Percentiles rank a stretch among this genome's conserved stretches.
Conservation (phyloP, 1,284 basidiomycete genomes). For the Irpex sp. region DNA sequence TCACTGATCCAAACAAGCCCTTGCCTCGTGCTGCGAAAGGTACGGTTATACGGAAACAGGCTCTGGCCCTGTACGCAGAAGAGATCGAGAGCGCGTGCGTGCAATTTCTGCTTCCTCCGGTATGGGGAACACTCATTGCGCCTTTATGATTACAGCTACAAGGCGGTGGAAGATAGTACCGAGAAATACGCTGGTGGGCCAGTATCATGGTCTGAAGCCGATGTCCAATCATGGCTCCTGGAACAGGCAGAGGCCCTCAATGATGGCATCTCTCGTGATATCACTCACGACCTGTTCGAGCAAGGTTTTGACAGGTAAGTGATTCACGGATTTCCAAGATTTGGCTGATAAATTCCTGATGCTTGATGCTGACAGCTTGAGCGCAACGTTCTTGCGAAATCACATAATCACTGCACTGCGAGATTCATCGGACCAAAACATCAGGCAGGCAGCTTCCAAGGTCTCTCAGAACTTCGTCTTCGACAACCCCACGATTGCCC, state of each 20-base stretch:
- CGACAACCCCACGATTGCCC: conserved; percentile 9
- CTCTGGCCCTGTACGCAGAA: conserved; percentile 20
- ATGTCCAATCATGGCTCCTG: conserved; percentile 25
- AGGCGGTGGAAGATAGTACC: conserved; percentile 19
- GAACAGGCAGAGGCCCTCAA: conserved; percentile 23
- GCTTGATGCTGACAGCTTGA: conserved; percentile 22
- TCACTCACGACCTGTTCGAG: conserved; percentile 23
- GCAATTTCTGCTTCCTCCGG: background rate
- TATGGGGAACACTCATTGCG: background rate
- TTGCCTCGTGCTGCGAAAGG: conserved; percentile 26
- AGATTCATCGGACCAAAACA: background rate
- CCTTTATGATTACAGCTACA: conserved; percentile 12
- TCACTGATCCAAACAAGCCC: conserved; percentile 18
- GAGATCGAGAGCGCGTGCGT: conserved; percentile 27
- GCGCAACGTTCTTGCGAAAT: conserved; percentile 30
- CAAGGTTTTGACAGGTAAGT: conserved; percentile 32
- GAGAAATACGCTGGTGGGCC: conserved; percentile 17
- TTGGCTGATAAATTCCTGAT: background rate
- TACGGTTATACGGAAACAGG: conserved; percentile 20
- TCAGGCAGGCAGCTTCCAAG: background rate
- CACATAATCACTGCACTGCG: conserved; percentile 24
- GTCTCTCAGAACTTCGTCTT: conserved; percentile 11
- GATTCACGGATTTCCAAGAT: background rate
- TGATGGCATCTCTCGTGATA: conserved; percentile 8
- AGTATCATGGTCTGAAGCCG: conserved; percentile 18